Percentiles rank a stretch among this genome's conserved stretches.
Evolutionary conservation across 2,329 filamentous ascomycete genomes (phyloP).

Genomic region (Chrysoporthe deuterocubensis): DNA sequence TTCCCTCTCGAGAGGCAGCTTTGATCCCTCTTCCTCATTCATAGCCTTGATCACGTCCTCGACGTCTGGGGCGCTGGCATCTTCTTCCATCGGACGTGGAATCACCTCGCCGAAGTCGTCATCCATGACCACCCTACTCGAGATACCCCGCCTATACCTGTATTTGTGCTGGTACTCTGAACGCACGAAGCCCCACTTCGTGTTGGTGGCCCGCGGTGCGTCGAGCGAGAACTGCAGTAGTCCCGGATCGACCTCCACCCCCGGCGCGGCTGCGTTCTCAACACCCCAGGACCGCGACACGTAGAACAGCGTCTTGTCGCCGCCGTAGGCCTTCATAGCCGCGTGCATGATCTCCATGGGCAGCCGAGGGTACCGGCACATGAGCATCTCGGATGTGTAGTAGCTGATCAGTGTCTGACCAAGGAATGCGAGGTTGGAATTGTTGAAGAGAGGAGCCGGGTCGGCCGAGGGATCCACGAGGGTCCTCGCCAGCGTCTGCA

Average conservation of each 20-base stretch:
- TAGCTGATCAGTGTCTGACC: constrained; percentile 85
- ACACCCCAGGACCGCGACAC: constrained; percentile 90
- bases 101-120: constrained; percentile 80
- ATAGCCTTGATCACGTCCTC: constrained; percentile 31
- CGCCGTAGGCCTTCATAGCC: constrained; percentile 82
- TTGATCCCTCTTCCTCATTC: constrained; percentile 31
- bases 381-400: constrained; percentile 84
- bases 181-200: constrained; percentile 56
- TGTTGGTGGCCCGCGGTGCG: constrained; percentile 48
- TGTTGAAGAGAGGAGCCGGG: constrained; percentile 80
- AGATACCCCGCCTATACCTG: constrained; percentile 70
- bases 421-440: constrained; percentile 78
- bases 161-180: constrained; percentile 50
- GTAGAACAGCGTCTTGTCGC: constrained; percentile 71
- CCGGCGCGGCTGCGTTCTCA: constrained; percentile 83
- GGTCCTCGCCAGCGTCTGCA: constrained; percentile 83
- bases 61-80: constrained; percentile 28
- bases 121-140: constrained; percentile 78
- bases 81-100: constrained; percentile 22
- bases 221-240: constrained; percentile 76
- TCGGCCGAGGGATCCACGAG: constrained; percentile 89
- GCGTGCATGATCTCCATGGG: constrained; percentile 88
- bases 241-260: constrained; percentile 89
- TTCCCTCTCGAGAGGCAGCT: constrained; percentile 20
- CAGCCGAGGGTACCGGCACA: constrained; percentile 88